A percentile compares a stretch with the other conserved stretches of the same genome.
Evolutionary conservation across 139 green algal species (phyloP).

Genomic region (Edaphochlamys debaryana): DNA sequence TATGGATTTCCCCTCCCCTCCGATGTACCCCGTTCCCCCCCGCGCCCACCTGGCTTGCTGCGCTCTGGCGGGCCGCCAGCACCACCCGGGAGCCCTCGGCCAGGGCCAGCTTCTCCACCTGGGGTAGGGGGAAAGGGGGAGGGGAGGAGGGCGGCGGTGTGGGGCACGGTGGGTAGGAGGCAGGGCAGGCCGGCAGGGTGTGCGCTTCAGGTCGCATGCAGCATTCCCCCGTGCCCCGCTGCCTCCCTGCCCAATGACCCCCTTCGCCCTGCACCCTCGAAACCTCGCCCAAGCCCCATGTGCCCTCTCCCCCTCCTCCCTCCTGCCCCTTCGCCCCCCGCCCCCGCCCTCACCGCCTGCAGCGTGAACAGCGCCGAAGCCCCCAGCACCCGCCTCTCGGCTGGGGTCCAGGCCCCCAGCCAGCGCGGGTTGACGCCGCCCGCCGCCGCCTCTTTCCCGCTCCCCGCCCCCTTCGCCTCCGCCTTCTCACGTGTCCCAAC

Average conservation of each 20-base stretch:
- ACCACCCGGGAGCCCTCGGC: conserved; percentile 85
- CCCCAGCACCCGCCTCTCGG: conserved; percentile 44
- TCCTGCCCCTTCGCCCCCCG: not conserved
- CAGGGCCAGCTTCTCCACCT: conserved; percentile 89
- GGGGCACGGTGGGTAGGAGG: no score
- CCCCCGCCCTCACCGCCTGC: conserved; percentile 48
- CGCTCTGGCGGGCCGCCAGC: conserved; percentile 56
- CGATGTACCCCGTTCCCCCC: no score
- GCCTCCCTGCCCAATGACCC: no score
- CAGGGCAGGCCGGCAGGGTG: no score
- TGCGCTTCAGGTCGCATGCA: no score
- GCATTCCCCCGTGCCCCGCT: no score
- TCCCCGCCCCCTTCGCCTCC: no score
- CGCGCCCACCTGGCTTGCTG: conserved; percentile 40
- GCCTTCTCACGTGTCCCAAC: no score
- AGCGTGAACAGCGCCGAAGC: conserved; percentile 50
- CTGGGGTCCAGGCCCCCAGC: conserved; percentile 18
- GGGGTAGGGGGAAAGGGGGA: no score
- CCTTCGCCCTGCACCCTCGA: not conserved
- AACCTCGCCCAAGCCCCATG: not conserved
- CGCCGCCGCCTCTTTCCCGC: no score
- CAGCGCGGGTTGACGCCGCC: not conserved
- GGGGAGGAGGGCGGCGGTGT: no score
- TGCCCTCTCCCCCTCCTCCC: not conserved
- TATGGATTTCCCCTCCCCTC: no score